A percentile compares a stretch with the other conserved stretches of the same genome.
Conservation (phyloP, 2,329 filamentous ascomycete species). For the Thermochaetoides dissita region DNA sequence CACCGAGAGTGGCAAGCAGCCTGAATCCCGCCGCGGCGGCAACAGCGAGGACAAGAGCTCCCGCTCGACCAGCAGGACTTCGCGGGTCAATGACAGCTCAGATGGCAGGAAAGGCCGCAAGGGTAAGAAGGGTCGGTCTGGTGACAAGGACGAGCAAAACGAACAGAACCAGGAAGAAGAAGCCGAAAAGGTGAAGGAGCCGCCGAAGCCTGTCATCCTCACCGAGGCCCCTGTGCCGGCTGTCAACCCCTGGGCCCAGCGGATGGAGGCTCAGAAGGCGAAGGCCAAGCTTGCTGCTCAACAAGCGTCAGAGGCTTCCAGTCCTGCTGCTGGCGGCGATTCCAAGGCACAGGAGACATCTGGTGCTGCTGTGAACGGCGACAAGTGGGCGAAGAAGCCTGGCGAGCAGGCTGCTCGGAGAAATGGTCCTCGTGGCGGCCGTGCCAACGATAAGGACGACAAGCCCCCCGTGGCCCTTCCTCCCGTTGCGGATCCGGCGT, state of each 20-base stretch:
- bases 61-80: conserved; percentile 47
- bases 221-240: conserved; percentile 69
- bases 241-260: conserved; percentile 80
- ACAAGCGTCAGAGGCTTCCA: conserved; percentile 9
- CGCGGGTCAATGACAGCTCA: conserved; percentile 54
- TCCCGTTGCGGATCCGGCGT: conserved; percentile 59
- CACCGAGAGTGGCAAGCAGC: conserved; percentile 9
- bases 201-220: conserved; percentile 45
- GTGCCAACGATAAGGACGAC: conserved; percentile 30
- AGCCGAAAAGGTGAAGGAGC: conserved; percentile 38
- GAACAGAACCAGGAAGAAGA: conserved; percentile 37
- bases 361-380: conserved; percentile 12
- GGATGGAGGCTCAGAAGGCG: conserved; percentile 49
- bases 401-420: conserved; percentile 29
- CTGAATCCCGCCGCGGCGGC: conserved; percentile 7
- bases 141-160: conserved; percentile 39
- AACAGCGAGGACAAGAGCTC: conserved; percentile 22
- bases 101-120: conserved; percentile 49
- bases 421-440: conserved; percentile 30
- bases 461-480: conserved; percentile 29
- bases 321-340: conserved; percentile 12
- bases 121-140: conserved; percentile 45
- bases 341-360: conserved; percentile 12
- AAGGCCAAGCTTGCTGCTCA: conserved; percentile 29
- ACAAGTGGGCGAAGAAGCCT: conserved; percentile 30